phyloP scores from a whole-genome alignment of 495 filamentous ascomycete species.

The Lasiosphaeria ovina region DNA sequence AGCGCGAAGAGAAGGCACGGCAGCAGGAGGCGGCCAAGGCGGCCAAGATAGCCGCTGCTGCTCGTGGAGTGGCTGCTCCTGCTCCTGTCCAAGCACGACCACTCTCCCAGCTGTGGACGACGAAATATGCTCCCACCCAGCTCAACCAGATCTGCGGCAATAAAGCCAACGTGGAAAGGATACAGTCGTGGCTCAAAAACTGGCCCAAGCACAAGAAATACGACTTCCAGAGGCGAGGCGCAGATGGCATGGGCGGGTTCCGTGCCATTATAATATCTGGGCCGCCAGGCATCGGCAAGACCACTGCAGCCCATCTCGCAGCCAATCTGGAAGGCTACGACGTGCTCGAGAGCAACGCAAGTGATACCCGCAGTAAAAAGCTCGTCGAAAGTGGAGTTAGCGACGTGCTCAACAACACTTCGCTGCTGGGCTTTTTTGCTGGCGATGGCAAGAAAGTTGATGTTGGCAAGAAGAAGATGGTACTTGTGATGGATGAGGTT shows the following conservation, averaged over 20 bases:
- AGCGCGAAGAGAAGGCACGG: slow-evolving; percentile 59
- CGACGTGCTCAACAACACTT: slow-evolving; percentile 91
- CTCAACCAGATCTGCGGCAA: slow-evolving; percentile 93
- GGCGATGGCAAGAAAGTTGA: slow-evolving; percentile 78
- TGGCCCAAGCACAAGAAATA: slow-evolving; percentile 74
- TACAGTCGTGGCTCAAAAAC: slow-evolving; percentile 79
- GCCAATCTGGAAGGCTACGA: slow-evolving; percentile 93
- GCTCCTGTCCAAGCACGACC: slow-evolving; percentile 41
- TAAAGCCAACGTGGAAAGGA: slow-evolving; percentile 82
- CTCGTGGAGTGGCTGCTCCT: slow-evolving; percentile 38
- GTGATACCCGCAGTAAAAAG: slow-evolving; percentile 97
- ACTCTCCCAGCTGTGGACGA: slow-evolving; percentile 83
- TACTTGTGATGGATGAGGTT: slow-evolving; percentile 98
- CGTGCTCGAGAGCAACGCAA: slow-evolving; percentile 91
- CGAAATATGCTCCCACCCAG: slow-evolving; percentile 86
- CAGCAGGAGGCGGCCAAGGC: slow-evolving; percentile 48
- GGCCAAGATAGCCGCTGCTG: slow-evolving; percentile 44
- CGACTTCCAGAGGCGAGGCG: slow-evolving; percentile 73
- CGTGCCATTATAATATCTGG: slow-evolving; percentile 91
- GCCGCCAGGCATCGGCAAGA: slow-evolving; percentile 96
- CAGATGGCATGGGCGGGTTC: slow-evolving; percentile 74
- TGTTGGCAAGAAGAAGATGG: slow-evolving; percentile 79
- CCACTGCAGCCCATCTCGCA: slow-evolving; percentile 91
- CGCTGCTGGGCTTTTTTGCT: slow-evolving; percentile 89
- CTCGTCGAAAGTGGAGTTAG: slow-evolving; percentile 82